Evolutionary conservation across 225 moss, liverwort and hornwort species (phyloP), one percentile per base, ranked within the genome.

Genomic region (Climacium dendroides): DNA sequence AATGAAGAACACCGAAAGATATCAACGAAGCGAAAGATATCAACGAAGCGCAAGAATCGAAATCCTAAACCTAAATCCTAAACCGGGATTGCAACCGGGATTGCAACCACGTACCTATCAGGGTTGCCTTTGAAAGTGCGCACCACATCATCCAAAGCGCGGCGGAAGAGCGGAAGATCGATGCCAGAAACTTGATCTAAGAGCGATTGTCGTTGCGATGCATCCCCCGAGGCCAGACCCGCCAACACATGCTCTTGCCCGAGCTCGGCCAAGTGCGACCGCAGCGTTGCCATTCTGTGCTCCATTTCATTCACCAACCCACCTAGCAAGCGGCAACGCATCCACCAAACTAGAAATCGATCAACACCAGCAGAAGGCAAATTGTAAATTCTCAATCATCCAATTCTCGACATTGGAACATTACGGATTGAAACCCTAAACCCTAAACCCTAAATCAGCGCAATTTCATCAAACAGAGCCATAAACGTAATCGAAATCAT

Each of bases 231-330:
- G 50, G 90, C 71, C 29, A 91, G 82, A 25, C 90, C 91, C 45
- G 75, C 90, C 89, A 94, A 71, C 29, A 93, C 91, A 77, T 94
- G 94, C 75, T 90, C 92, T 90, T 94, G 94, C 85, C 90, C 88
- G 11, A 89, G 74, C 48, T 86, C 90, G 47, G 72, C 86, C 85
- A 94, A 80, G 79, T 86, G 90, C 88, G 89, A 90, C 80, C 94
- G 86, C 89, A 94, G 24, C 22, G 65, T 74, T 81, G 91, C 87
- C 80, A 92, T 66, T 78, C 76, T 86, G 73, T 87, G 81, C 91
- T 94, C 91, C 91, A 91, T 94, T 63, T 90, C 89, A 43, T 50
- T 30, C 86, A 67, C 85, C n/a, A 85, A 59, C 43, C 84, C 86
- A 35, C 91, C 83, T 88, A 86, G 59, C 88, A 91, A 80, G 79